phyloP scores from a whole-genome alignment of 1,284 basidiomycete genomes.

The Puccinia polysora region DNA sequence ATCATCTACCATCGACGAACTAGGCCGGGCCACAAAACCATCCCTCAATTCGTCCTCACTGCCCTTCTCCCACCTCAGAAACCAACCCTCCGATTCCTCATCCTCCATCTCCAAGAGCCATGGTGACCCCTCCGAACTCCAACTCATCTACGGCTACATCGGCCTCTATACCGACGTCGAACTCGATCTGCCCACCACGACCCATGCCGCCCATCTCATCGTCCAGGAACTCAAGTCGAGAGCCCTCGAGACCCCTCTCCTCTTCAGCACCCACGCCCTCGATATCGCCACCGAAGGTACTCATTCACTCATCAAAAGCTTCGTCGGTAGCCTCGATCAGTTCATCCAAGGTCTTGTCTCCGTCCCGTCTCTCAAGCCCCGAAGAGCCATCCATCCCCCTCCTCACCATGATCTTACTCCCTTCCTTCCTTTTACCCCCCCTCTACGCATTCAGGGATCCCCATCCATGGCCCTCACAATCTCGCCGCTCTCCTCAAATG shows the following conservation, averaged over 20 bases:
- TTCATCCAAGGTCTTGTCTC: neutral
- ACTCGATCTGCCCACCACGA: slow-evolving; percentile 17
- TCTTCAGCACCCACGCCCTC: slow-evolving; percentile 36
- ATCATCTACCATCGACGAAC: no score
- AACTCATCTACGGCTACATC: slow-evolving; percentile 42
- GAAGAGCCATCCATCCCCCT: no score
- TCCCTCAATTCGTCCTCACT: neutral
- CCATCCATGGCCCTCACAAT: slow-evolving; percentile 24
- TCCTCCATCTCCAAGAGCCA: no score
- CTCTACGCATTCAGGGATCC: slow-evolving; percentile 1
- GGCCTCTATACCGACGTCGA: slow-evolving; percentile 33
- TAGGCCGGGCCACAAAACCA: neutral
- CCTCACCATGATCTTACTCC: neutral
- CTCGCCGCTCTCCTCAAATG: slow-evolving; percentile 39
- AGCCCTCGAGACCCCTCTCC: slow-evolving; percentile 31
- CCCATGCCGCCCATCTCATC: slow-evolving; percentile 6
- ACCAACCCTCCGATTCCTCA: neutral
- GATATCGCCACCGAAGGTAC: slow-evolving; percentile 35
- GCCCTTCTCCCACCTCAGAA: no score
- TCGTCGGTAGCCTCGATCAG: slow-evolving; percentile 1
- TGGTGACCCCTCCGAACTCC: slow-evolving; percentile 21
- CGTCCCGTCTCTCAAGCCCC: neutral
- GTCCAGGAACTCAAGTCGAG: slow-evolving; percentile 33
- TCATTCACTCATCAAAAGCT: slow-evolving; percentile 34
- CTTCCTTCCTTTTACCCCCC: neutral